A percentile compares a stretch with the other conserved stretches of the same genome.
phyloP scores from a whole-genome alignment of 148 eudicot genomes.

The Silene conica region DNA sequence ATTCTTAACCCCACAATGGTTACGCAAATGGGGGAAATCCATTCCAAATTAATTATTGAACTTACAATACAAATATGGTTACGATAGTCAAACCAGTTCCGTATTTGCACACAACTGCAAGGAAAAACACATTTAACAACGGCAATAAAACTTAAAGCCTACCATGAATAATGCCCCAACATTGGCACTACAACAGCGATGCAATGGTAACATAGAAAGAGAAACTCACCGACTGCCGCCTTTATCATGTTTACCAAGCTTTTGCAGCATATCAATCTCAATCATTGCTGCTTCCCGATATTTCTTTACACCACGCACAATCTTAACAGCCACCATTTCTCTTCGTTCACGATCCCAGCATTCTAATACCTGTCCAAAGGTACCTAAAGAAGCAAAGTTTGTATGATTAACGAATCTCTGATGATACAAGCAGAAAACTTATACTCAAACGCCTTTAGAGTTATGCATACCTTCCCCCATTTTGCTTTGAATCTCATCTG shows the following conservation, averaged over 20 bases:
- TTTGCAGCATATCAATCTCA: conserved; percentile 64
- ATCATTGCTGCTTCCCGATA: conserved; percentile 83
- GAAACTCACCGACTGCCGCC: conserved; percentile 65
- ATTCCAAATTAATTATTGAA: conserved; percentile 46
- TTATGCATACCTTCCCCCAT: conserved; percentile 64
- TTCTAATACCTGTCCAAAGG: conserved; percentile 78
- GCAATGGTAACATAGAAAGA: conserved; percentile 3
- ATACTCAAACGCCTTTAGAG: not conserved
- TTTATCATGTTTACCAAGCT: conserved; percentile 76
- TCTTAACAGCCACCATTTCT: conserved; percentile 72
- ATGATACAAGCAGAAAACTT: too few species aligned
- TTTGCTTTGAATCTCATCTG: conserved; percentile 72
- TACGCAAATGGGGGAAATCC: conserved; percentile 41
- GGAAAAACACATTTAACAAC: conserved; percentile 61
- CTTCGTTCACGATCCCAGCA: conserved; percentile 68
- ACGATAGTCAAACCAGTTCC: conserved; percentile 99
- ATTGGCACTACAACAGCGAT: conserved; percentile 16
- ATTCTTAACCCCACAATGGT: conserved; percentile 41
- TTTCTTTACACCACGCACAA: conserved; percentile 55
- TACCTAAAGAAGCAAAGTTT: conserved; percentile 35
- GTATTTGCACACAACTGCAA: conserved; percentile 99
- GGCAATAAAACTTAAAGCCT: conserved; percentile 17
- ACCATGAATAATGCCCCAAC: conserved; percentile 16
- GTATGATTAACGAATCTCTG: not conserved
- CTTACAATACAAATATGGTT: conserved; percentile 99